phyloP scores from a whole-genome alignment of 257 asterid genomes.

The Hygrophila difformis region DNA sequence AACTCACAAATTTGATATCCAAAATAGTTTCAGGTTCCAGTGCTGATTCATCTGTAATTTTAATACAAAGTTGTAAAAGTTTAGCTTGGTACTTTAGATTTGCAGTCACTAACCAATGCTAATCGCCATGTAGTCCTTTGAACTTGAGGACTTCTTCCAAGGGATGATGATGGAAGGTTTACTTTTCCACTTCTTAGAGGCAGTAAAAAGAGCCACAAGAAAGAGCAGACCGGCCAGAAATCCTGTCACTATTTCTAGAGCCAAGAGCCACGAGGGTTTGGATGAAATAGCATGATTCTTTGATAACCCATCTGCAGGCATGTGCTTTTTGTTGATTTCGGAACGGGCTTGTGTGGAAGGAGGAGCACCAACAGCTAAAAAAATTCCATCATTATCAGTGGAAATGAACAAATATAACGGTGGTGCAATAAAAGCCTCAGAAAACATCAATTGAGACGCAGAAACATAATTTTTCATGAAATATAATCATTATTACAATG shows the following conservation, averaged over 20 bases:
- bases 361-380: slow-evolving; percentile 32
- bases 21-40: background rate
- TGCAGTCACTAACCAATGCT: slow-evolving; percentile 44
- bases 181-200: slow-evolving; percentile 40
- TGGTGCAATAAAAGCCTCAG: slow-evolving; percentile 20
- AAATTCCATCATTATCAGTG: slow-evolving; percentile 7
- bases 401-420: slow-evolving; percentile 36
- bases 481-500: background rate
- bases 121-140: slow-evolving; percentile 41
- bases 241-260: slow-evolving; percentile 75
- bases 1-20: slow-evolving; percentile 1
- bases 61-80: background rate
- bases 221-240: slow-evolving; percentile 46
- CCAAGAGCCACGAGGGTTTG: slow-evolving; percentile 75
- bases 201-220: slow-evolving; percentile 42
- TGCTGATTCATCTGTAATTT: background rate
- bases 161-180: slow-evolving; percentile 54
- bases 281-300: slow-evolving; percentile 42
- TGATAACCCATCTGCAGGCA: slow-evolving; percentile 24
- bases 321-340: slow-evolving; percentile 22
- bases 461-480: background rate
- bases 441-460: background rate
- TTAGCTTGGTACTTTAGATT: background rate
- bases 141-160: slow-evolving; percentile 74
- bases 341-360: slow-evolving; percentile 32